phyloP scores from a whole-genome alignment of 2,329 filamentous ascomycete species.

The Paecilomyces dactylethromorphus region DNA sequence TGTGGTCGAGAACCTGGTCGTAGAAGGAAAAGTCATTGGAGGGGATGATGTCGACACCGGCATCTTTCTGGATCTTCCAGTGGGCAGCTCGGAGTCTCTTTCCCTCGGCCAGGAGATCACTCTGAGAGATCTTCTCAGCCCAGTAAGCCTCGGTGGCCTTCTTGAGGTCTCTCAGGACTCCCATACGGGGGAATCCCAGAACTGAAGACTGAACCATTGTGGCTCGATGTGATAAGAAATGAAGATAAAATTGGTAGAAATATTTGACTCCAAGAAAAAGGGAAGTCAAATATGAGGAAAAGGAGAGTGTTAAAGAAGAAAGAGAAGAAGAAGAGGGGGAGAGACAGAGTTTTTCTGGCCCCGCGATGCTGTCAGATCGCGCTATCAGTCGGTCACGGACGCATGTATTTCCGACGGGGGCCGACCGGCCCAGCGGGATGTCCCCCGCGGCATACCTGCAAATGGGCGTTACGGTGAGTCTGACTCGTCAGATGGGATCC shows the following conservation, averaged over 20 bases:
- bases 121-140: conserved; percentile 87
- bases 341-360: neutral
- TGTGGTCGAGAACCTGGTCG: conserved; percentile 95
- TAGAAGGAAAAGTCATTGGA: conserved; percentile 99
- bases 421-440: neutral
- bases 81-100: conserved; percentile 94
- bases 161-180: conserved; percentile 97
- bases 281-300: neutral
- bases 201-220: conserved; percentile 44
- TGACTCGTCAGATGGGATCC: neutral
- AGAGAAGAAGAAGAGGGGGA: neutral
- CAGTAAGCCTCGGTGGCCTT: conserved; percentile 99
- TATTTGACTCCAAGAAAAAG: neutral
- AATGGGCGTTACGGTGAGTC: neutral
- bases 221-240: neutral
- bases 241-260: neutral
- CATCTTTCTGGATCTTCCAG: conserved; percentile 99
- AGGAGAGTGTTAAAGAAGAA: neutral
- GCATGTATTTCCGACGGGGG: conserved; percentile 11
- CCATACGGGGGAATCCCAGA: conserved; percentile 99
- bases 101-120: conserved; percentile 85
- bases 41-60: conserved; percentile 93
- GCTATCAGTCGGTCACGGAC: conserved; percentile 19
- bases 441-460: neutral
- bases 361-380: neutral